phyloP scores from a whole-genome alignment of 495 filamentous ascomycete genomes.

The Baudoinia panamericana region DNA sequence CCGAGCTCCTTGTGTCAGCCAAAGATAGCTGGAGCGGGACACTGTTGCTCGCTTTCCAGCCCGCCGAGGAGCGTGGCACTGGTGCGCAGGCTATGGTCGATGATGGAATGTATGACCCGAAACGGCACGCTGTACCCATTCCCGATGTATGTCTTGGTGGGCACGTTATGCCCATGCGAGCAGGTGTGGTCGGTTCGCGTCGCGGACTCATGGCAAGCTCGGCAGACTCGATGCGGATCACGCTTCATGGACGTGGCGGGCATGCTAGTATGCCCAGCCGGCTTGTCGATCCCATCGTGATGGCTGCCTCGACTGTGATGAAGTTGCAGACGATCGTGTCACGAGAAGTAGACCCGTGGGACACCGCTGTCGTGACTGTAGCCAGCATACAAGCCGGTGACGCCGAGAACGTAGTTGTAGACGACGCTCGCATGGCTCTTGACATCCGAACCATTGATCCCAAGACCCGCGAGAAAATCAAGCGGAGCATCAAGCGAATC shows the following conservation, averaged over 20 bases:
- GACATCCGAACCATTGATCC: slow-evolving; percentile 35
- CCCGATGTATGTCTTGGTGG: slow-evolving; percentile 47
- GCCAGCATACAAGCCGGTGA: slow-evolving; percentile 40
- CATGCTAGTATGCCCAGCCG: slow-evolving; percentile 40
- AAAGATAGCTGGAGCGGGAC: slow-evolving; percentile 42
- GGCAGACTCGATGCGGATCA: slow-evolving; percentile 23
- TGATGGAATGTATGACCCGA: slow-evolving; percentile 42
- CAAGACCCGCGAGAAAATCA: slow-evolving; percentile 32
- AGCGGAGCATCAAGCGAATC: slow-evolving; percentile 38
- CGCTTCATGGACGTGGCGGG: slow-evolving; percentile 37
- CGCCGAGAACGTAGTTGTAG: slow-evolving; percentile 42
- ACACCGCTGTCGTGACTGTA: slow-evolving; percentile 43
- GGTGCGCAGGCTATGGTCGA: slow-evolving; percentile 50
- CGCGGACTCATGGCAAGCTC: slow-evolving; percentile 21
- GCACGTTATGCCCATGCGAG: slow-evolving; percentile 36
- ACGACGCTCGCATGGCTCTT: slow-evolving; percentile 36
- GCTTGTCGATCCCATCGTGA: slow-evolving; percentile 45
- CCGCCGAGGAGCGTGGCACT: slow-evolving; percentile 42
- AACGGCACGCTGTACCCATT: slow-evolving; percentile 30
- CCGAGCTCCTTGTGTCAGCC: slow-evolving; percentile 33
- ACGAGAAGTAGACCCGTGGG: slow-evolving; percentile 39
- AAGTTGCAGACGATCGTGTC: slow-evolving; percentile 44
- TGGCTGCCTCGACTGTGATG: slow-evolving; percentile 39
- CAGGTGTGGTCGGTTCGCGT: slow-evolving; percentile 23
- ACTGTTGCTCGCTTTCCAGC: slow-evolving; percentile 47